Percentiles rank a stretch among this genome's conserved stretches.
phyloP scores from a whole-genome alignment of 441 rosid genomes.

The Populus hybrid region DNA sequence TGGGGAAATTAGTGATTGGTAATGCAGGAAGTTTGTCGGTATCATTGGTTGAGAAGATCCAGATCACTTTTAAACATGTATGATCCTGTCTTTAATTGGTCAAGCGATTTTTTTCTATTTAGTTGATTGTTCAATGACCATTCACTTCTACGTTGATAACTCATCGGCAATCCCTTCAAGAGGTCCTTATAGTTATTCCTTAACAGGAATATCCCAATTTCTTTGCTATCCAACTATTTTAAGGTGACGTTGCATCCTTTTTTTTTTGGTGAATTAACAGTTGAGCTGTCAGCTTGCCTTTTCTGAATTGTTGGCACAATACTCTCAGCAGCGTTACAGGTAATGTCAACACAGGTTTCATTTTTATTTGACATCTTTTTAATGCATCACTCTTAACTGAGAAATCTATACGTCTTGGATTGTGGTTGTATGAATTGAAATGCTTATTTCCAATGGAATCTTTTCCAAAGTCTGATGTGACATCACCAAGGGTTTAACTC shows the following conservation, averaged over 20 bases:
- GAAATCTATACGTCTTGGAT: background rate
- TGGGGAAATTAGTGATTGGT: conserved; percentile 58
- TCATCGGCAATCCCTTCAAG: background rate
- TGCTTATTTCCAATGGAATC: background rate
- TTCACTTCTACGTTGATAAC: too few relatives aligned
- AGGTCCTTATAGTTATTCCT: background rate
- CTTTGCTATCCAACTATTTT: conserved; percentile 5
- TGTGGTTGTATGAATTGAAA: background rate
- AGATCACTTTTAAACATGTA: conserved; percentile 48
- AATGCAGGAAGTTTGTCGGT: conserved; percentile 64
- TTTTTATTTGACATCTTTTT: conserved; percentile 11
- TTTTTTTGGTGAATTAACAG: conserved; percentile 42
- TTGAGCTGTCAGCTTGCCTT: conserved; percentile 71
- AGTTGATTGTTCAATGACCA: background rate
- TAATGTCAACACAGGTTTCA: conserved; percentile 24
- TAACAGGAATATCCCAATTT: conserved; percentile 6
- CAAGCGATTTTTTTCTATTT: background rate
- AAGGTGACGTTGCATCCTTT: conserved; percentile 16
- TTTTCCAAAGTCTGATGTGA: background rate
- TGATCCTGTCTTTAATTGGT: conserved; percentile 21
- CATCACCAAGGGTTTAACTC: background rate
- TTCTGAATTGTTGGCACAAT: conserved; percentile 67
- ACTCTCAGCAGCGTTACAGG: conserved; percentile 75
- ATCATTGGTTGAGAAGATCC: conserved; percentile 61
- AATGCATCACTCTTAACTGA: background rate